These are phyloP conservation scores for Wickerhamiella shivajii DNA, from an alignment of 805 yeast genomes.

Conservation along the genomic window DNA sequence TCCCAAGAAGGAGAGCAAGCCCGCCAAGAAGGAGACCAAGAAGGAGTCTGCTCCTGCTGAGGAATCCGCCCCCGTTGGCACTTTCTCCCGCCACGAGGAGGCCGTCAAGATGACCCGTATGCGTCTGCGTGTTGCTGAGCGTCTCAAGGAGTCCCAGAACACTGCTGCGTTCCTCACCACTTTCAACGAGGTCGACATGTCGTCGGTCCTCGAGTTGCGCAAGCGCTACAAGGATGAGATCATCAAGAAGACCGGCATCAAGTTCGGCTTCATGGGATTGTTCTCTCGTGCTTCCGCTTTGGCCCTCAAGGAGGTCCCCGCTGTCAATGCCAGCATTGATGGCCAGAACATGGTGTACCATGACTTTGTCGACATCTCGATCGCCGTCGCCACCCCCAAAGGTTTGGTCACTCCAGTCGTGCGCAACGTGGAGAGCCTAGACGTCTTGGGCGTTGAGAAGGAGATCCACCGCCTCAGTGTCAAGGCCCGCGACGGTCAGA, in stretches of 20 bases:
- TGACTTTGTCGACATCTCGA: constrained; percentile 88
- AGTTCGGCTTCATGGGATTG: constrained; percentile 98
- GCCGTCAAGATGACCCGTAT: constrained; percentile 98
- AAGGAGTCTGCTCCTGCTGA: constrained; percentile 15
- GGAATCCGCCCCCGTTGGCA: constrained; percentile 28
- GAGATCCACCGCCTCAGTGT: constrained; percentile 70
- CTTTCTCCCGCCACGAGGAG: constrained; percentile 66
- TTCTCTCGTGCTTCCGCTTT: constrained; percentile 85
- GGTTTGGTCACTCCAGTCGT: constrained; percentile 97
- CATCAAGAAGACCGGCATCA: constrained; percentile 81
- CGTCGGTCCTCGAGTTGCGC: constrained; percentile 81
- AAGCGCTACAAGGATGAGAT: constrained; percentile 94
- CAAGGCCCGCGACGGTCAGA: constrained; percentile 94
- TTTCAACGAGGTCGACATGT: constrained; percentile 96
- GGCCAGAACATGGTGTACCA: constrained; percentile 63
- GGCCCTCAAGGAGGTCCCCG: constrained; percentile 90
- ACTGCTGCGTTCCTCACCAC: constrained; percentile 97
- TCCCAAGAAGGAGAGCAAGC: constrained; percentile 23
- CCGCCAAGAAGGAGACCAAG: constrained; percentile 24
- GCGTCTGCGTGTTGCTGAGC: constrained; percentile 97
- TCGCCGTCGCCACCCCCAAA: constrained; percentile 98
- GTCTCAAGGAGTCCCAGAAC: constrained; percentile 97
- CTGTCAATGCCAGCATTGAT: constrained; percentile 91
- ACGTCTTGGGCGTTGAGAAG: constrained; percentile 77
- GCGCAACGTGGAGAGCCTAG: constrained; percentile 86